Conservation (phyloP, 805 yeast genomes). For the Tetrapisispora namnaoensis region DNA sequence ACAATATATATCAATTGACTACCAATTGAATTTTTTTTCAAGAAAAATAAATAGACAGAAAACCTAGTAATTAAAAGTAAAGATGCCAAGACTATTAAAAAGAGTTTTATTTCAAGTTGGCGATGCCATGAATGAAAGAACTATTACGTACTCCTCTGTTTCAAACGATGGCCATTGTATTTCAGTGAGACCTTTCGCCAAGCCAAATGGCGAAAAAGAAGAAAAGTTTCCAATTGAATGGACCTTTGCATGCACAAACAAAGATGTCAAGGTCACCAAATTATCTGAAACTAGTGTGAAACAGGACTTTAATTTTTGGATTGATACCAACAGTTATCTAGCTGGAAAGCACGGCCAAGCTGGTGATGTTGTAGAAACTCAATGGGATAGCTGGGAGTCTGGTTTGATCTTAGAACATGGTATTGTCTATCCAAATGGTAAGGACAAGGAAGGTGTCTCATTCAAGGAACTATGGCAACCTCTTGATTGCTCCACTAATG, state of each 20-base stretch:
- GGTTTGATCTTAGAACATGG: slow-evolving; percentile 29
- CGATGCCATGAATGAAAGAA: slow-evolving; percentile 21
- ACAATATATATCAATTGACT: neutral
- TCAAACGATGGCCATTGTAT: slow-evolving; percentile 28
- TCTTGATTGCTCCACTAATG: slow-evolving; percentile 18
- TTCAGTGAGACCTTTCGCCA: slow-evolving; percentile 31
- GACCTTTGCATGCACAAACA: slow-evolving; percentile 46
- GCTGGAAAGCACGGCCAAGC: slow-evolving; percentile 21
- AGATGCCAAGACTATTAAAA: slow-evolving; percentile 26
- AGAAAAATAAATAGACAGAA: neutral
- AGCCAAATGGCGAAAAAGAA: slow-evolving; percentile 20
- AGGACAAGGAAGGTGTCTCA: slow-evolving; percentile 17
- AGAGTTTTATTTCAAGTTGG: slow-evolving; percentile 26
- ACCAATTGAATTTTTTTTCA: neutral
- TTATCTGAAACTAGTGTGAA: slow-evolving; percentile 16
- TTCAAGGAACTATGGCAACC: slow-evolving; percentile 32
- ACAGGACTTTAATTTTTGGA: slow-evolving; percentile 23
- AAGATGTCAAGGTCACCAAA: slow-evolving; percentile 28
- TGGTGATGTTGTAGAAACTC: slow-evolving; percentile 21
- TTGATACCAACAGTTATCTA: slow-evolving; percentile 25
- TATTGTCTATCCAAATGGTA: slow-evolving; percentile 24
- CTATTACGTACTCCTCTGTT: slow-evolving; percentile 24
- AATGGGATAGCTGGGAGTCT: slow-evolving; percentile 27
- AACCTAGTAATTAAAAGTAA: neutral
- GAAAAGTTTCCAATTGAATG: slow-evolving; percentile 43